Conservation (phyloP, 495 filamentous ascomycete species). For the Aspergillus wentii region DNA sequence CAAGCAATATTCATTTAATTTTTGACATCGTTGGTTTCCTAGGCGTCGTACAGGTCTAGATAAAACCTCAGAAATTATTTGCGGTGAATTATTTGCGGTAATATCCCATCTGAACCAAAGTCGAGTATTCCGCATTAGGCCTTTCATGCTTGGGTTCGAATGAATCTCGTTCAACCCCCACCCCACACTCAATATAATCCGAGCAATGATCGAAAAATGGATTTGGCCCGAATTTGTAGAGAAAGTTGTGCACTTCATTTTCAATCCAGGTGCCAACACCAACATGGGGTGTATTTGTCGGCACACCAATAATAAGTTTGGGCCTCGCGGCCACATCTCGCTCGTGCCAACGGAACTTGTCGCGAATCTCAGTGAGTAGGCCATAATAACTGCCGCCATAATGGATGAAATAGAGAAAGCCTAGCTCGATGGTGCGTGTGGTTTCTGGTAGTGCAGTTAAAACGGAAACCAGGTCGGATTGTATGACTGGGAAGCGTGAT, state of each 20-base stretch:
- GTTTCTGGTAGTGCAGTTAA: conserved; percentile 11
- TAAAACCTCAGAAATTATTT: too few species aligned
- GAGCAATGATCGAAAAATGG: background rate
- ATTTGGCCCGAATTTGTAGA: conserved; percentile 5
- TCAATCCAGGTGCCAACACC: conserved; percentile 7
- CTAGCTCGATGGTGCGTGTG: conserved; percentile 10
- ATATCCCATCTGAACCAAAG: background rate
- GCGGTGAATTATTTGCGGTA: too few species aligned
- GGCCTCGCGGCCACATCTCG: conserved; percentile 4
- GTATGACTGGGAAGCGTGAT: conserved; percentile 14
- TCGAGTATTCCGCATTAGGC: background rate
- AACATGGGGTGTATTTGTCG: background rate
- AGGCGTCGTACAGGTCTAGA: too few species aligned
- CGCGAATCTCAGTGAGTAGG: conserved; percentile 8
- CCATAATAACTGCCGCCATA: conserved; percentile 4
- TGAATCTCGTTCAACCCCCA: background rate
- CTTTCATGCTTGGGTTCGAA: background rate
- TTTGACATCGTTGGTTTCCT: too few species aligned
- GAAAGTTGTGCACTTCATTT: conserved; percentile 2
- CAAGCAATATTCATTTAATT: too few species aligned
- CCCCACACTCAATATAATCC: background rate
- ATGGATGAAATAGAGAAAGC: conserved; percentile 12
- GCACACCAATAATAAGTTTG: background rate
- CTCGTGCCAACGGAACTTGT: conserved; percentile 6
- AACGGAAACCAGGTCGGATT: conserved; percentile 12